Evolutionary conservation across 441 rosid species (phyloP).

Genomic region (Erysimum cheiri): DNA sequence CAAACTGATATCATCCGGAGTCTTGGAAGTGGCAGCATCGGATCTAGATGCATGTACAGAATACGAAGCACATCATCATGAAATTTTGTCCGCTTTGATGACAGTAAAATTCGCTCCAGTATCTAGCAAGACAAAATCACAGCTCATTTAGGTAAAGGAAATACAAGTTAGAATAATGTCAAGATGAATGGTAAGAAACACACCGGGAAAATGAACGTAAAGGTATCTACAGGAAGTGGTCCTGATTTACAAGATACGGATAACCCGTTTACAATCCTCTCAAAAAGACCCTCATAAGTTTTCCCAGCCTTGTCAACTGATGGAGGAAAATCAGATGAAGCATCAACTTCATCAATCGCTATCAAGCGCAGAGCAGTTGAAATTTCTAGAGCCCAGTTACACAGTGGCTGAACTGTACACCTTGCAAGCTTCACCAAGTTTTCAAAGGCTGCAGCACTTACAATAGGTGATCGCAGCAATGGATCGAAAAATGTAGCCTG

Average conservation of each 20-base stretch:
- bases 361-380: conserved; percentile 93
- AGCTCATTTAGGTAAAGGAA: conserved; percentile 22
- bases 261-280: conserved; percentile 77
- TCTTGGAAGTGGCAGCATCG: conserved; percentile 95
- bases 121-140: conserved; percentile 61
- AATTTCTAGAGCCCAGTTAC: conserved; percentile 96
- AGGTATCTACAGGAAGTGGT: conserved; percentile 96
- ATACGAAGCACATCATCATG: conserved; percentile 89
- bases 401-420: conserved; percentile 86
- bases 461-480: conserved; percentile 81
- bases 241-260: conserved; percentile 87
- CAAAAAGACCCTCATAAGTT: conserved; percentile 73
- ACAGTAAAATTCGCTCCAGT: conserved; percentile 83
- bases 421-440: conserved; percentile 86
- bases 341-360: conserved; percentile 62
- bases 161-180: conserved; percentile 9
- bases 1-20: conserved; percentile 93
- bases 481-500: conserved; percentile 94
- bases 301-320: conserved; percentile 61
- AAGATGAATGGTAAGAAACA: conserved; percentile 41
- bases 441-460: conserved; percentile 80
- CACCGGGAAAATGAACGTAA: conserved; percentile 93
- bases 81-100: conserved; percentile 79
- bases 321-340: conserved; percentile 59
- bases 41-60: conserved; percentile 90